These are phyloP conservation scores for Candida sp. DNA, from an alignment of 1,139 yeast species.

Conservation along the genomic window DNA sequence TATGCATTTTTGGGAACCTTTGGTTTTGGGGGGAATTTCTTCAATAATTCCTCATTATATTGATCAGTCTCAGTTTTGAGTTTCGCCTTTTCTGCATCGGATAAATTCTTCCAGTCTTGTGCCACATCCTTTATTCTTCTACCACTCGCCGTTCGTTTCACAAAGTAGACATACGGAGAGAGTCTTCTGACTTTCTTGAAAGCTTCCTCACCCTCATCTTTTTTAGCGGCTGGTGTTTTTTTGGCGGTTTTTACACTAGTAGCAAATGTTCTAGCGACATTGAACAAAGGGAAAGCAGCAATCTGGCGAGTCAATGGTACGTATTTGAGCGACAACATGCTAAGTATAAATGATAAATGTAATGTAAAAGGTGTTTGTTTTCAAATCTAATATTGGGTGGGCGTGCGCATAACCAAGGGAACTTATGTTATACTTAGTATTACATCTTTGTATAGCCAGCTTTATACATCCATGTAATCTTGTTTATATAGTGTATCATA, in stretches of 20 bases:
- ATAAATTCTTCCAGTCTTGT: slow-evolving; percentile 18
- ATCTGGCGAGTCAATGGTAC: background rate
- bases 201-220: slow-evolving; percentile 10
- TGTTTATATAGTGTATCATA: too few relatives aligned
- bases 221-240: too few relatives aligned
- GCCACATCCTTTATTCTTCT: slow-evolving; percentile 8
- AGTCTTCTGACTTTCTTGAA: slow-evolving; percentile 4
- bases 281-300: background rate
- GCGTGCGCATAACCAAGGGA: too few relatives aligned
- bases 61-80: slow-evolving; percentile 22
- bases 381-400: too few relatives aligned
- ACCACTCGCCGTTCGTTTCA: slow-evolving; percentile 12
- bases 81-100: slow-evolving; percentile 23
- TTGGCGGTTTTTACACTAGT: too few relatives aligned
- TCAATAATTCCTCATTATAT: slow-evolving; percentile 22
- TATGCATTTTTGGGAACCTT: slow-evolving; percentile 27
- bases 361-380: too few relatives aligned
- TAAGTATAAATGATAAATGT: too few relatives aligned
- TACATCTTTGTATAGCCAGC: too few relatives aligned
- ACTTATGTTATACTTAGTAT: too few relatives aligned
- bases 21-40: slow-evolving; percentile 16
- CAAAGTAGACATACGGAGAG: slow-evolving; percentile 2
- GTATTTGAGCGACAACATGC: background rate
- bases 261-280: too few relatives aligned
- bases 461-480: too few relatives aligned